These are phyloP conservation scores for Vigna nakashimae DNA, from an alignment of 306 rosid species.

Conservation along the genomic window DNA sequence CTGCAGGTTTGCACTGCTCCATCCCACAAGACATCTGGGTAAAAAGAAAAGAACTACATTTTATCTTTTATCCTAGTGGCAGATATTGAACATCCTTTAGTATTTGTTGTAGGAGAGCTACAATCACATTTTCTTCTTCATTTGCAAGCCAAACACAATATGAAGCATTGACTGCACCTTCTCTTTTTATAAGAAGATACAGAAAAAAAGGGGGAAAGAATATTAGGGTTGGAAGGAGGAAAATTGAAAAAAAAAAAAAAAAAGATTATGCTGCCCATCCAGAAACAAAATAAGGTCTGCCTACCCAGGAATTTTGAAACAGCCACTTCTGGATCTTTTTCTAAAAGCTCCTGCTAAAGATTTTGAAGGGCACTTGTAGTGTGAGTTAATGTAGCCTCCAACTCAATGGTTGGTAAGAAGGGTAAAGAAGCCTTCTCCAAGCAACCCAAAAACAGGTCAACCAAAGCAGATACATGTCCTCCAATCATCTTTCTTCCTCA, in stretches of 20 bases:
- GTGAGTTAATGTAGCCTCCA: constrained; percentile 74
- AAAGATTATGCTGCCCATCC: constrained; percentile 55
- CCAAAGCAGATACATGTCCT: constrained; percentile 54
- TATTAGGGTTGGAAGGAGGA: constrained; percentile 57
- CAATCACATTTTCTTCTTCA: constrained; percentile 84
- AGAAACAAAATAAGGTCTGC: constrained; percentile 72
- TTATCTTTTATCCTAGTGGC: constrained; percentile 81
- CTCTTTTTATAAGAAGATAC: constrained; percentile 61
- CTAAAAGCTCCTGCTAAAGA: constrained; percentile 58
- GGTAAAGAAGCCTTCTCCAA: constrained; percentile 64
- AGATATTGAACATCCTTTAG: constrained; percentile 81
- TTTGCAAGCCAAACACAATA: constrained; percentile 81
- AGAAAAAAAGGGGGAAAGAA: constrained; percentile 43
- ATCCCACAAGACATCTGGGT: constrained; percentile 69
- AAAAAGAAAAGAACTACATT: constrained; percentile 65
- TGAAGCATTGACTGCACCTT: constrained; percentile 66
- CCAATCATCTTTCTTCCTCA: constrained; percentile 60
- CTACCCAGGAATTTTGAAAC: constrained; percentile 58
- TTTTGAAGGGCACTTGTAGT: constrained; percentile 59
- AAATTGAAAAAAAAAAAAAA: constrained; percentile 11
- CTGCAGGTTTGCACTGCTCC: constrained; percentile 79
- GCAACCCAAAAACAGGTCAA: constrained; percentile 71
- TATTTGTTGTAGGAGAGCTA: constrained; percentile 84
- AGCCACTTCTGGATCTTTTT: constrained; percentile 61
- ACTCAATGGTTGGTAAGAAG: constrained; percentile 61